These are phyloP conservation scores for Rosa hybrid DNA, from an alignment of 331 rosid genomes.

Conservation along the genomic window DNA sequence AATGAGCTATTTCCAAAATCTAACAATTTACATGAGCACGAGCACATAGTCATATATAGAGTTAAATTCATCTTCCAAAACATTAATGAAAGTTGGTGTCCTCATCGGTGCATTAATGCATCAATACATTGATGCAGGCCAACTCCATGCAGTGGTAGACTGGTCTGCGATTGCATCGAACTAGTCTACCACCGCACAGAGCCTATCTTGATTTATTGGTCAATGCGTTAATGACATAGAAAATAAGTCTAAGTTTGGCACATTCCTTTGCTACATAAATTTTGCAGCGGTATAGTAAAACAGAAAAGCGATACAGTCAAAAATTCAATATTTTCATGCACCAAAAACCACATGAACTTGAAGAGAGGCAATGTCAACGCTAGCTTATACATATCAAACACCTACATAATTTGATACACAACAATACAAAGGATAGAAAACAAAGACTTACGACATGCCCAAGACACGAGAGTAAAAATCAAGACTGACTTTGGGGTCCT, in stretches of 20 bases:
- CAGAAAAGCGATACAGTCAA: too few species aligned
- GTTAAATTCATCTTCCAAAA: neutral
- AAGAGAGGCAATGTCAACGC: neutral
- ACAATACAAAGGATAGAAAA: neutral
- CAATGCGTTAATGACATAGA: neutral
- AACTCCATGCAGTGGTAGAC: neutral
- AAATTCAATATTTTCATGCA: neutral
- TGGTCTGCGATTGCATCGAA: neutral
- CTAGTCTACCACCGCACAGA: neutral
- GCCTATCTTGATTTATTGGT: neutral
- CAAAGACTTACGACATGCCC: slow-evolving; percentile 89
- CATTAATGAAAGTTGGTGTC: neutral
- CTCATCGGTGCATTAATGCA: neutral
- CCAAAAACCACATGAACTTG: neutral
- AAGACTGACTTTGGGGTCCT: slow-evolving; percentile 95
- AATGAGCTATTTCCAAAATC: neutral
- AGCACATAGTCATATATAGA: neutral
- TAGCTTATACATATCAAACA: neutral
- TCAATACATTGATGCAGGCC: neutral
- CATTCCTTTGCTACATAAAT: neutral
- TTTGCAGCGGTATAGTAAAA: neutral
- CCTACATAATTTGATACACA: neutral
- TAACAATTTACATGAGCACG: neutral
- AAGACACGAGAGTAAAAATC: slow-evolving; percentile 88
- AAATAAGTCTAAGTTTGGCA: neutral